Percentiles rank a stretch among this genome's conserved stretches.
These are phyloP conservation scores for Ascocoryne sarcoides DNA, from an alignment of 2,329 filamentous ascomycete species.

Conservation along the genomic window DNA sequence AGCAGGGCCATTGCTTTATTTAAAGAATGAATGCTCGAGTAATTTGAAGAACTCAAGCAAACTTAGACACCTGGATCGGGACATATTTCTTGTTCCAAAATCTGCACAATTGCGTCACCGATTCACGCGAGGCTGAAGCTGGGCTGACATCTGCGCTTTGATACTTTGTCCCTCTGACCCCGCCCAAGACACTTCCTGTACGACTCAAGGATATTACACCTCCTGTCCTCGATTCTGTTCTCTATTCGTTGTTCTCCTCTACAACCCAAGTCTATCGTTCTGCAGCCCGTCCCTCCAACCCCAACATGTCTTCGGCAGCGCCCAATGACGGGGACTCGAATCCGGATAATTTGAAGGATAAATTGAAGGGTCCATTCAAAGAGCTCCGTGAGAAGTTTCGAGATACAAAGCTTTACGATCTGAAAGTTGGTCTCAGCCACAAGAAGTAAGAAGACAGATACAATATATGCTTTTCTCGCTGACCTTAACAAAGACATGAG, in stretches of 20 bases:
- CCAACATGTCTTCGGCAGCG: not conserved
- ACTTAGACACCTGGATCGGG: too few relatives aligned
- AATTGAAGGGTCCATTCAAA: conserved; percentile 41
- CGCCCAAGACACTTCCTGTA: too few relatives aligned
- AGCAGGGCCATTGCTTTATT: too few relatives aligned
- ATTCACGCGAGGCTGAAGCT: not conserved
- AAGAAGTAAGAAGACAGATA: conserved; percentile 40
- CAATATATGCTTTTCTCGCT: not conserved
- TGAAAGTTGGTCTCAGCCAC: conserved; percentile 48
- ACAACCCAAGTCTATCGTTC: not conserved
- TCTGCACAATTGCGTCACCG: conserved; percentile 1
- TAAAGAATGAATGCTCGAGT: too few relatives aligned
- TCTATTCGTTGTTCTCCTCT: not conserved
- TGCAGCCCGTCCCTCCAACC: not conserved
- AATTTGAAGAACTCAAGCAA: too few relatives aligned
- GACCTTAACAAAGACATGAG: conserved; percentile 36
- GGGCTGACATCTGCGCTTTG: not conserved
- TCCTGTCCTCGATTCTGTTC: not conserved
- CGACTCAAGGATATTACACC: not conserved
- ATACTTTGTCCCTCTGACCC: not conserved
- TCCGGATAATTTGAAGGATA: conserved; percentile 29
- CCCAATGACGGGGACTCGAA: conserved; percentile 21
- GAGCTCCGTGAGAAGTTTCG: conserved; percentile 43
- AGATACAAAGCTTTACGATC: conserved; percentile 45
- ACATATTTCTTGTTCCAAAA: conserved; percentile 1